A percentile compares a stretch with the other conserved stretches of the same genome.
phyloP scores from a whole-genome alignment of 331 rosid genomes.

The Rhamnella rubrinervis region DNA sequence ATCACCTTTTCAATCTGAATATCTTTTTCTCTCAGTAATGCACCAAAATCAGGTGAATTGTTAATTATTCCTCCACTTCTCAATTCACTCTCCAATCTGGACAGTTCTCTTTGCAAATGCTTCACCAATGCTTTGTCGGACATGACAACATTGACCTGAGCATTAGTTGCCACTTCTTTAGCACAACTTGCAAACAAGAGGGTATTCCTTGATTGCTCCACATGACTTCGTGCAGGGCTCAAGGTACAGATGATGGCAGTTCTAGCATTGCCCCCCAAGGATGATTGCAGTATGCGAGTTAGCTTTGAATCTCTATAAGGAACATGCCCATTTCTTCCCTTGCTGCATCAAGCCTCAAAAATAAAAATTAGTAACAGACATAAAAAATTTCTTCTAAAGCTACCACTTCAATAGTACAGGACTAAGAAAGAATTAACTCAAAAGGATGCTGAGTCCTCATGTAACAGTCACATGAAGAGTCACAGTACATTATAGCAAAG shows the following conservation, averaged over 20 bases:
- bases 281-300: constrained; percentile 94
- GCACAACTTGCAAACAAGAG: constrained; percentile 98
- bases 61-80: constrained; percentile 46
- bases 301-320: constrained; percentile 98
- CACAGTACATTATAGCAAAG: constrained; percentile 16
- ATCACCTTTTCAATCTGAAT: constrained; percentile 82
- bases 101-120: constrained; percentile 83
- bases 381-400: not conserved
- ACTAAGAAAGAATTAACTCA: constrained; percentile 1
- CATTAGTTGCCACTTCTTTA: constrained; percentile 86
- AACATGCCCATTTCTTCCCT: constrained; percentile 93
- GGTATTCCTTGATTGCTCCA: constrained; percentile 91
- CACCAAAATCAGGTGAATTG: constrained; percentile 43
- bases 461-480: not conserved
- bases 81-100: constrained; percentile 76
- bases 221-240: constrained; percentile 95
- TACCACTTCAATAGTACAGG: constrained; percentile 9
- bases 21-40: constrained; percentile 74
- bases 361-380: not conserved
- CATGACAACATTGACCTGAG: constrained; percentile 88
- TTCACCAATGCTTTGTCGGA: constrained; percentile 95
- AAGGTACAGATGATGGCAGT: constrained; percentile 96
- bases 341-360: constrained; percentile 59
- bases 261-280: constrained; percentile 97
- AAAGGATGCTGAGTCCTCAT: constrained; percentile 7